phyloP scores from a whole-genome alignment of 78 protist genomes.

The Pirum gemmata region DNA sequence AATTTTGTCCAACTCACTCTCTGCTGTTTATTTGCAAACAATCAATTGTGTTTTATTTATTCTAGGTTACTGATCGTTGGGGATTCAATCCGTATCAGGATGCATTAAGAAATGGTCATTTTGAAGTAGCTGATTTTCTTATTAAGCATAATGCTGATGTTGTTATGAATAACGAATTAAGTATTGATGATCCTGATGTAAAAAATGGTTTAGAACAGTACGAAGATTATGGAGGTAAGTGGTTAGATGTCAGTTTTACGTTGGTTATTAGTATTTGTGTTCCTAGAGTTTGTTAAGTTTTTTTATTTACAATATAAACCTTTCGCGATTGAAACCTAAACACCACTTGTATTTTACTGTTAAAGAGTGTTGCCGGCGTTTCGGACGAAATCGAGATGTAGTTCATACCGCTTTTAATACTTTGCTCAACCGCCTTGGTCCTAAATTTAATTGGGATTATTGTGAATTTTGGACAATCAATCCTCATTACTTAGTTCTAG shows the following conservation, averaged over 20 bases:
- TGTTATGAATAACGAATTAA: constrained; percentile 2
- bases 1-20: too few species aligned
- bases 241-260: neutral
- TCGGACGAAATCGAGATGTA: constrained; percentile 27
- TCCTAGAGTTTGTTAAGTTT: too few species aligned
- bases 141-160: constrained; percentile 27
- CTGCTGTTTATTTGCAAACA: too few species aligned
- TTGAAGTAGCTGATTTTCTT: constrained; percentile 34
- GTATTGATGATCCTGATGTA: neutral
- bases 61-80: constrained; percentile 3
- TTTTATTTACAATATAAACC: too few species aligned
- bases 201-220: neutral
- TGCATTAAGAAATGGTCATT: constrained; percentile 12
- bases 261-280: too few species aligned
- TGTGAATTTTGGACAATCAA: constrained; percentile 37
- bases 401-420: constrained; percentile 12
- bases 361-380: constrained; percentile 38
- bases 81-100: constrained; percentile 38
- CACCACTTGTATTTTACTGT: too few species aligned
- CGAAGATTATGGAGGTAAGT: neutral
- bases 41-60: too few species aligned
- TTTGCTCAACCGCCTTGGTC: neutral
- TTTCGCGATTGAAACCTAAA: too few species aligned
- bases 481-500: constrained; percentile 2
- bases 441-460: constrained; percentile 2